These are phyloP conservation scores for Acacia crassicarpa DNA, from an alignment of 306 rosid genomes.

Conservation along the genomic window DNA sequence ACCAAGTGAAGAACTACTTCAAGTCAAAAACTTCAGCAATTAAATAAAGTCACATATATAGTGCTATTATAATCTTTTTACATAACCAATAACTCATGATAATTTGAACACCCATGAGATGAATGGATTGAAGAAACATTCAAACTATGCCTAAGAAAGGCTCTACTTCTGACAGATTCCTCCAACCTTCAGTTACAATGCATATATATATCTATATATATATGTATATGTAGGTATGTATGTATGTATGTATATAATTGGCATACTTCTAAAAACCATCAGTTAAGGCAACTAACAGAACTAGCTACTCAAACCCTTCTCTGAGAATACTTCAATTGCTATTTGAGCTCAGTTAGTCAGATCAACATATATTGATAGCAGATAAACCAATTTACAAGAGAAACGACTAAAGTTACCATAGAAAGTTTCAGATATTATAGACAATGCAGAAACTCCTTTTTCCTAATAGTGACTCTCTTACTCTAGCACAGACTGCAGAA, in stretches of 20 bases:
- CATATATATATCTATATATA: no score
- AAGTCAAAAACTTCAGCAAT: neutral
- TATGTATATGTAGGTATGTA: no score
- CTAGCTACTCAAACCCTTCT: neutral
- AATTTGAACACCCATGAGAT: conserved; percentile 3
- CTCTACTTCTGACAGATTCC: neutral
- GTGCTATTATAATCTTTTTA: neutral
- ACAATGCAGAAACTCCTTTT: conserved; percentile 1
- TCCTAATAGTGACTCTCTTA: neutral
- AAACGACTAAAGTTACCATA: conserved; percentile 15
- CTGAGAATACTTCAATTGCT: neutral
- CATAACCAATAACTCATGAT: neutral
- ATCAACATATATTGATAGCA: conserved; percentile 12
- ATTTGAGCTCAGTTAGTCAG: conserved; percentile 4
- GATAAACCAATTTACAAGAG: conserved; percentile 24
- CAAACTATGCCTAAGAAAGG: neutral
- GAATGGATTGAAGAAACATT: neutral
- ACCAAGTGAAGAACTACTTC: neutral
- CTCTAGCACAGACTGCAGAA: neutral
- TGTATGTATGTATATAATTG: no score
- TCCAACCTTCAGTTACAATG: neutral
- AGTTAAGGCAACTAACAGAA: neutral
- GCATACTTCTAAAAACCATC: neutral
- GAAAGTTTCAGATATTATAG: conserved; percentile 2
- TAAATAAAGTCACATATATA: neutral